A percentile compares a stretch with the other conserved stretches of the same genome.
Evolutionary conservation across 108 stramenopile species (phyloP).

Genomic region (Schizochytrium sp.): DNA sequence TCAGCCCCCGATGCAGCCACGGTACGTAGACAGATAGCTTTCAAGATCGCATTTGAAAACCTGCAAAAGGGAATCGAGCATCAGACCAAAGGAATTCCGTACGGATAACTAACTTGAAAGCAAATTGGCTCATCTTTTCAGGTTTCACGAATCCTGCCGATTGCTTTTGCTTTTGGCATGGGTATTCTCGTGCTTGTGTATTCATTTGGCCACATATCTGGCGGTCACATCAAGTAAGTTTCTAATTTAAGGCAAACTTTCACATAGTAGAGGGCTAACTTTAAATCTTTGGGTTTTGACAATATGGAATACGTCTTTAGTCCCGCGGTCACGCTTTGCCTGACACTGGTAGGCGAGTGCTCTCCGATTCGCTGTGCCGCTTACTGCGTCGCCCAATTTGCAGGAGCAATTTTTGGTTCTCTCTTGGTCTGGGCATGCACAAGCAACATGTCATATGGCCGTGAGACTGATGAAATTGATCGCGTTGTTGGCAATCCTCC

Average conservation of each 20-base stretch:
- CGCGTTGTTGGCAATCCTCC: conserved; percentile 70
- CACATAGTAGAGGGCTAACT: no score
- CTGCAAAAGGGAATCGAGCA: no score
- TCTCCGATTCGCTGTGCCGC: neutral
- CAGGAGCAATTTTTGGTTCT: conserved; percentile 2
- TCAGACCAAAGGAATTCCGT: no score
- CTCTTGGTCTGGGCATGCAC: conserved; percentile 34
- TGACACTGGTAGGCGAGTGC: conserved; percentile 47
- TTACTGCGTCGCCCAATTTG: conserved; percentile 10
- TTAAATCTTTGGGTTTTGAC: no score
- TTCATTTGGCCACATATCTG: conserved; percentile 24
- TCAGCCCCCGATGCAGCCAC: neutral
- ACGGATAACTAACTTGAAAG: no score
- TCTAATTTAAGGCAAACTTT: no score
- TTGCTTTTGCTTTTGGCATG: conserved; percentile 44
- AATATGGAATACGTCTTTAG: neutral
- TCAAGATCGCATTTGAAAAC: no score
- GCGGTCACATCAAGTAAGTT: conserved; percentile 41
- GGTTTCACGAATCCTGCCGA: conserved; percentile 31
- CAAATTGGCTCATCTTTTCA: neutral
- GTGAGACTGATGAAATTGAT: conserved; percentile 58
- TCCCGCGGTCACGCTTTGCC: conserved; percentile 35
- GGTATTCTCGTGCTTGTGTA: conserved; percentile 44
- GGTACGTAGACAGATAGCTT: neutral
- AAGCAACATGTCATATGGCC: conserved; percentile 41